Conservation (phyloP, 1,284 basidiomycete genomes). For the Sanghuangporus sanghuang region DNA sequence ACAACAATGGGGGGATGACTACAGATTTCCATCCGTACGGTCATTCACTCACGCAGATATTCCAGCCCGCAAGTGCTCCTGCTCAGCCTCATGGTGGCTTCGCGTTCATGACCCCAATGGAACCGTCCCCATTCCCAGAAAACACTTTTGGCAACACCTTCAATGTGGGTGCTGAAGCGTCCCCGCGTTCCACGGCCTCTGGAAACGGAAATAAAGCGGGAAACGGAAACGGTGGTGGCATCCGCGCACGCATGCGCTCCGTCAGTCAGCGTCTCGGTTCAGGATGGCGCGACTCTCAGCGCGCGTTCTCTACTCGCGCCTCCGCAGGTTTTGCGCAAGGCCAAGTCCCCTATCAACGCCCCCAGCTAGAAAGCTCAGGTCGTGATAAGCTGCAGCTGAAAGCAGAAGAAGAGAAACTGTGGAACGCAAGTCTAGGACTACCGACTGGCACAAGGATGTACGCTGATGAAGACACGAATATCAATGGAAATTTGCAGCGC, state of each 20-base stretch:
- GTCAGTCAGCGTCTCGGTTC: conserved; percentile 13
- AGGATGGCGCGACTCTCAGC: conserved; percentile 10
- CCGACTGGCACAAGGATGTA: not conserved
- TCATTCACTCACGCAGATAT: conserved; percentile 26
- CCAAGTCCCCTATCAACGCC: not conserved
- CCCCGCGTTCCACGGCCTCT: not conserved
- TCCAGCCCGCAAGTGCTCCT: conserved; percentile 22
- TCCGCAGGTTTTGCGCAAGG: not conserved
- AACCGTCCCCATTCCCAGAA: not conserved
- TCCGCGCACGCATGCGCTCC: conserved; percentile 7
- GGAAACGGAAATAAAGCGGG: not conserved
- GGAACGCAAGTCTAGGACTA: not conserved
- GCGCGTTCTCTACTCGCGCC: conserved; percentile 5
- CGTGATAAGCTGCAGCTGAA: not conserved
- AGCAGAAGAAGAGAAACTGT: not conserved
- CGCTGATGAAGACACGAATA: not conserved
- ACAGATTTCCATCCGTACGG: conserved; percentile 9
- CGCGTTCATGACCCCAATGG: not conserved
- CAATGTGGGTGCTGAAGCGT: not conserved
- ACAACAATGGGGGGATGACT: not conserved
- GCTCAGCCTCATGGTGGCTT: conserved; percentile 2
- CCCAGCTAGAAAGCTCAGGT: not conserved
- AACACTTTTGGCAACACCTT: not conserved
- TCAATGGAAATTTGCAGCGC: not conserved
- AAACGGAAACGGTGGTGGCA: not conserved